Percentiles rank a stretch among this genome's conserved stretches.
Conservation (phyloP, 2,329 filamentous ascomycete species). For the Monosporascus sp. region DNA sequence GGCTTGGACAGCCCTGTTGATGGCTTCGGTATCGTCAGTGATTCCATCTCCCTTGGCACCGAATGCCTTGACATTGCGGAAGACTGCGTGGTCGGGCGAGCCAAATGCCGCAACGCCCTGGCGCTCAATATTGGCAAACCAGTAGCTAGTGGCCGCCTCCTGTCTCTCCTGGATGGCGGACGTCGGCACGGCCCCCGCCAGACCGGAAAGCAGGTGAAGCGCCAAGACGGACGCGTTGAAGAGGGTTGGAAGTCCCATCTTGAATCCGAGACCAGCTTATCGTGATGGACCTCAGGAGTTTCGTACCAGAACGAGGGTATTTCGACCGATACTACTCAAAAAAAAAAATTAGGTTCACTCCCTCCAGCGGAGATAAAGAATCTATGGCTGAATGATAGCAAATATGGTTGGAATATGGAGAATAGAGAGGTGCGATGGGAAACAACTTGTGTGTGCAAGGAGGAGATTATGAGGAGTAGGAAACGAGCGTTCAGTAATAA, state of each 20-base stretch:
- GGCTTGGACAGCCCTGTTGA: constrained; percentile 76
- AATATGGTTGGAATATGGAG: background rate
- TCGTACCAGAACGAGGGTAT: constrained; percentile 12
- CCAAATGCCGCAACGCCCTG: constrained; percentile 65
- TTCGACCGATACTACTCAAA: constrained; percentile 6
- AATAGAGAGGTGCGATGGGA: background rate
- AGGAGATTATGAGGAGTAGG: background rate
- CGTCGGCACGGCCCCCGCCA: constrained; percentile 13
- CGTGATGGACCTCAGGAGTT: constrained; percentile 14
- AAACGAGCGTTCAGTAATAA: background rate
- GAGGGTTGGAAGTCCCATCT: constrained; percentile 27
- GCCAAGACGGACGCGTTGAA: constrained; percentile 21
- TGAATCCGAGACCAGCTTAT: constrained; percentile 26
- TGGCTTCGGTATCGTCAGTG: constrained; percentile 82
- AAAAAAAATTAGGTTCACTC: constrained; percentile 8
- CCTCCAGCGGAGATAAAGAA: background rate
- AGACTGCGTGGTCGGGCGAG: constrained; percentile 60
- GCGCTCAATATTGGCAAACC: constrained; percentile 65
- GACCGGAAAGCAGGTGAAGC: constrained; percentile 18
- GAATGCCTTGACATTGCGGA: constrained; percentile 72
- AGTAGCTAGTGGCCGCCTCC: constrained; percentile 51
- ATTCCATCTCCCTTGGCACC: constrained; percentile 63
- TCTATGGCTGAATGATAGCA: background rate
- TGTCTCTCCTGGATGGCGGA: constrained; percentile 18
- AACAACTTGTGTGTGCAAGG: background rate